Evolutionary conservation across 1,284 basidiomycete genomes (phyloP).

Genomic region (Sphagnurus paluster): DNA sequence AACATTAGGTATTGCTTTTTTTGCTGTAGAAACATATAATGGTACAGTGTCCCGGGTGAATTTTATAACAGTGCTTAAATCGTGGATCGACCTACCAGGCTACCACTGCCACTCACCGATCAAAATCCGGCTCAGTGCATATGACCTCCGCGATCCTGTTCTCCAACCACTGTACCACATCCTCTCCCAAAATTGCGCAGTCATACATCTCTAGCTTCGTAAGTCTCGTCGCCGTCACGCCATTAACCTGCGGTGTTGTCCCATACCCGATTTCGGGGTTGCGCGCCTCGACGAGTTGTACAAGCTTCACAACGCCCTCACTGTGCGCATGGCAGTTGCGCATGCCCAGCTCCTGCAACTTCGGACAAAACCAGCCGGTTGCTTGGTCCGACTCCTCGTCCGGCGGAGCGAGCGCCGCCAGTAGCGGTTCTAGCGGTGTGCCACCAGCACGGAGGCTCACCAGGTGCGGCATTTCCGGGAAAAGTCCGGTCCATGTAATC

Average conservation of each 20-base stretch:
- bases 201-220: conserved; percentile 62
- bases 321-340: conserved; percentile 59
- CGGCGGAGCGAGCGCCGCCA: conserved; percentile 53
- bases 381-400: conserved; percentile 48
- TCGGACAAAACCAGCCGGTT: conserved; percentile 59
- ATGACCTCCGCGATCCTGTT: conserved; percentile 57
- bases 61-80: too few relatives aligned
- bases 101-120: conserved; percentile 32
- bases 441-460: conserved; percentile 61
- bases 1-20: too few relatives aligned
- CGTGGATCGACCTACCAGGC: too few relatives aligned
- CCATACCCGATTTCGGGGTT: conserved; percentile 48
- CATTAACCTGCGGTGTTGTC: conserved; percentile 25
- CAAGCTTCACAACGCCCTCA: conserved; percentile 63
- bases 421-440: conserved; percentile 59
- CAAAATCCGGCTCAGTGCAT: conserved; percentile 51
- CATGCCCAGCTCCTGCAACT: conserved; percentile 54
- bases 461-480: conserved; percentile 38
- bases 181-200: conserved; percentile 59
- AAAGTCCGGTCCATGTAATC: conserved; percentile 36
- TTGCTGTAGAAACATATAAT: too few relatives aligned
- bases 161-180: conserved; percentile 65
- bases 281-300: conserved; percentile 65
- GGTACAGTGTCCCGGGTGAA: neutral
- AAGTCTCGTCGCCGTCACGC: conserved; percentile 48